A percentile compares a stretch with the other conserved stretches of the same genome.
These are phyloP conservation scores for Bombardia bombarda DNA, from an alignment of 495 filamentous ascomycete species.

Conservation along the genomic window DNA sequence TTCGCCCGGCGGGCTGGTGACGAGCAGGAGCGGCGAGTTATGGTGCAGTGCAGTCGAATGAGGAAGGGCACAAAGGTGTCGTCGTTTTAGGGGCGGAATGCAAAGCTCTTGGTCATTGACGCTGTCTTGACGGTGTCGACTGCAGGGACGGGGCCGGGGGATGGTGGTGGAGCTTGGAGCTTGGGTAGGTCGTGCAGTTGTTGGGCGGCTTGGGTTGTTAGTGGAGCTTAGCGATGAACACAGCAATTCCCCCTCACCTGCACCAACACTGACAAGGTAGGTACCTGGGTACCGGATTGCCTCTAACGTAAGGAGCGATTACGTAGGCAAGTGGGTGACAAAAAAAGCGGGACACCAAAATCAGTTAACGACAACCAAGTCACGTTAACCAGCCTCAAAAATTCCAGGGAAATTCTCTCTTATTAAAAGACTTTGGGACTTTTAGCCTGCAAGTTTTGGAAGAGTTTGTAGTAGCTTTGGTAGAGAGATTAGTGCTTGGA, in stretches of 20 bases:
- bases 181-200: conserved; percentile 2
- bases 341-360: too few species aligned
- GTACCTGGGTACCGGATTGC: background rate
- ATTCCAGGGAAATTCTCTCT: too few species aligned
- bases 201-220: background rate
- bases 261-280: background rate
- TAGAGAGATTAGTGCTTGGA: too few species aligned
- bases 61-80: background rate
- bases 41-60: background rate
- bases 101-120: background rate
- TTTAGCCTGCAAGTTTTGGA: too few species aligned
- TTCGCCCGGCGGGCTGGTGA: conserved; percentile 1
- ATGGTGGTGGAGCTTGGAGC: conserved; percentile 15
- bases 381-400: too few species aligned
- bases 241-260: background rate
- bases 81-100: background rate
- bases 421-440: too few species aligned
- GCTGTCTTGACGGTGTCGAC: background rate
- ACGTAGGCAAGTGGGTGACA: too few species aligned
- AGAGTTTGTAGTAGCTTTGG: too few species aligned
- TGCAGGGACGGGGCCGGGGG: conserved; percentile 4
- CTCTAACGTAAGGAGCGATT: too few species aligned
- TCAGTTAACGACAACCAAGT: too few species aligned
- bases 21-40: background rate
- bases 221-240: background rate